phyloP scores from a whole-genome alignment of 139 green algal species.

The Tetradesmus lagerheimii region DNA sequence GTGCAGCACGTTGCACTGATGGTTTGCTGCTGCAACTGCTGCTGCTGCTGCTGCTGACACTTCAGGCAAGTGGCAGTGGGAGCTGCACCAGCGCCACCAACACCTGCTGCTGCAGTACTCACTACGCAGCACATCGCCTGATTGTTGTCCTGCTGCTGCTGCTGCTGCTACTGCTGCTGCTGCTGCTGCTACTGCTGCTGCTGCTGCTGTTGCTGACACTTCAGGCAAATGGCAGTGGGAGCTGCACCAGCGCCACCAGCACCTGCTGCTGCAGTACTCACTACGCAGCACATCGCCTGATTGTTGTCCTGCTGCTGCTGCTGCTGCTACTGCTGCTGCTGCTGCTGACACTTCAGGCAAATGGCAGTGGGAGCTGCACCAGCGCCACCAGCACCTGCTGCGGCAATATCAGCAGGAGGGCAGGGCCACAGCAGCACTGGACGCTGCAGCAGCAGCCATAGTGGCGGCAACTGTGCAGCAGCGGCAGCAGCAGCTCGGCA shows the following conservation, averaged over 20 bases:
- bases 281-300: no score
- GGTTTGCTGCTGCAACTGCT: no score
- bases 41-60: no score
- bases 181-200: no score
- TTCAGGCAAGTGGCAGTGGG: no score
- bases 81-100: no score
- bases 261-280: constrained; percentile 29
- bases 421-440: not conserved
- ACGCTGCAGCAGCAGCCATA: not conserved
- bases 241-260: constrained; percentile 38
- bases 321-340: not conserved
- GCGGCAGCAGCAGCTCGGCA: constrained; percentile 20
- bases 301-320: not conserved
- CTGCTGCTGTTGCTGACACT: no score
- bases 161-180: not conserved
- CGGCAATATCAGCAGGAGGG: not conserved
- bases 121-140: no score
- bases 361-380: constrained; percentile 44
- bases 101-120: no score
- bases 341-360: constrained; percentile 1
- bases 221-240: constrained; percentile 47
- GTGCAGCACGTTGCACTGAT: no score
- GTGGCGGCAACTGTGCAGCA: constrained; percentile 27
- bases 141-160: no score
- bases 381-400: constrained; percentile 31